A percentile compares a stretch with the other conserved stretches of the same genome.
These are phyloP conservation scores for Fusarium sp. DNA, from an alignment of 2,329 filamentous ascomycete genomes.

Conservation along the genomic window DNA sequence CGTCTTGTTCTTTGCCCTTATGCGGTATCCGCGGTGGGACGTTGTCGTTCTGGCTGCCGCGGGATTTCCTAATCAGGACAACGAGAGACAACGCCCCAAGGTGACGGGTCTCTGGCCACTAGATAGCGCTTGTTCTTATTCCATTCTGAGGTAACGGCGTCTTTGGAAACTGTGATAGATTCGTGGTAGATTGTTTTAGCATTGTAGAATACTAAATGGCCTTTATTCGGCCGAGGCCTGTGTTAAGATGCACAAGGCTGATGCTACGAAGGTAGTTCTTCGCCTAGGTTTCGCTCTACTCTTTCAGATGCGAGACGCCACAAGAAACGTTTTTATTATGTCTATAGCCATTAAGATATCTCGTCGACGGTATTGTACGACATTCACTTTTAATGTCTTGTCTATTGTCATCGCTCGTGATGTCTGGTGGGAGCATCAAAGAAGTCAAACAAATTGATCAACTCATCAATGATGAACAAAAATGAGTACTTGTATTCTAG, in stretches of 20 bases:
- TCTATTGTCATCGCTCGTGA: too few relatives aligned
- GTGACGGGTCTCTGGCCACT: too few relatives aligned
- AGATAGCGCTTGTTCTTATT: not conserved
- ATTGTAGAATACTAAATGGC: too few relatives aligned
- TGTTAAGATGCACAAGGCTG: not conserved
- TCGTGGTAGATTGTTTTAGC: too few relatives aligned
- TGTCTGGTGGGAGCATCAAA: not conserved
- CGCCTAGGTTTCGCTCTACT: accelerated
- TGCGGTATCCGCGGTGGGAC: not conserved
- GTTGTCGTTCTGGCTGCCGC: not conserved
- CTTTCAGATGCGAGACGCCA: not conserved
- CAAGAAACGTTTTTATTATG: not conserved
- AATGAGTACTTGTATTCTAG: not conserved
- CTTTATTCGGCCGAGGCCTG: too few relatives aligned
- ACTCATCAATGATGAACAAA: not conserved
- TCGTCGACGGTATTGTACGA: not conserved
- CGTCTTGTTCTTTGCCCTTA: not conserved
- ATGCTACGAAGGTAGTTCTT: not conserved
- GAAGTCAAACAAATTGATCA: not conserved
- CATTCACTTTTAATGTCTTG: not conserved
- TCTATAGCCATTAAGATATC: not conserved
- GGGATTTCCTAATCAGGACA: not conserved
- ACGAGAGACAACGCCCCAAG: not conserved
- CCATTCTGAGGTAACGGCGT: too few relatives aligned
- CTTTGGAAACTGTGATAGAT: too few relatives aligned